phyloP scores from a whole-genome alignment of 1,284 basidiomycete species.

The Marasmius oreades region DNA sequence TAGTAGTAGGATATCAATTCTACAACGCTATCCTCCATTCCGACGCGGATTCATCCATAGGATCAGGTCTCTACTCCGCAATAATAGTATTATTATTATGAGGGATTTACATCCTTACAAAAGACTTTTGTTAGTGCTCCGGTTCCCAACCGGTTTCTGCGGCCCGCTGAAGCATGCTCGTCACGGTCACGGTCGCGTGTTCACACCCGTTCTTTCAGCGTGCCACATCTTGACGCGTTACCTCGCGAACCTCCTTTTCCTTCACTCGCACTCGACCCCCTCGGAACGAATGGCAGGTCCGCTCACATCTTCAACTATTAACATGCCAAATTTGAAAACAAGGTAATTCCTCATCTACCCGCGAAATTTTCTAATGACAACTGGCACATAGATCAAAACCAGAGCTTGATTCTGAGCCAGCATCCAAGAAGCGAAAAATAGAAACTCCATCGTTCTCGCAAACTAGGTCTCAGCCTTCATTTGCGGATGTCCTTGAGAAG shows the following conservation, averaged over 20 bases:
- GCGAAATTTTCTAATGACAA: no score
- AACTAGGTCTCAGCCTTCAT: slow-evolving; percentile 40
- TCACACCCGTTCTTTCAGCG: not conserved
- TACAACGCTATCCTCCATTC: no score
- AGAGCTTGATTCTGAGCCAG: slow-evolving; percentile 4
- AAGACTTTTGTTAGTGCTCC: no score
- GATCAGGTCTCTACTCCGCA: no score
- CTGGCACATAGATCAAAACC: slow-evolving; percentile 5
- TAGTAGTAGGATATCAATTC: no score
- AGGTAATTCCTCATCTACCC: not conserved
- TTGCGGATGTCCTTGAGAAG: slow-evolving; percentile 74
- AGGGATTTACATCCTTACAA: no score
- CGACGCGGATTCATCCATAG: no score
- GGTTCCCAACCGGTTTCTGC: no score
- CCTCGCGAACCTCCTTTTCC: not conserved
- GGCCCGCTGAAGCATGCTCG: no score
- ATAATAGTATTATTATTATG: no score
- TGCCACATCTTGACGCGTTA: not conserved
- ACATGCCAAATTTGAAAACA: not conserved
- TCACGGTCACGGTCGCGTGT: not conserved
- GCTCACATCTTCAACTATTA: not conserved
- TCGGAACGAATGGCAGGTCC: slow-evolving; percentile 2
- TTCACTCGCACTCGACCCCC: not conserved
- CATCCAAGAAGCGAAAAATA: slow-evolving; percentile 12
- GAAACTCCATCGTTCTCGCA: slow-evolving; percentile 8